Percentiles rank a stretch among this genome's conserved stretches.
These are phyloP conservation scores for Raphanus sativus DNA, from an alignment of 345 rosid genomes.

Conservation along the genomic window DNA sequence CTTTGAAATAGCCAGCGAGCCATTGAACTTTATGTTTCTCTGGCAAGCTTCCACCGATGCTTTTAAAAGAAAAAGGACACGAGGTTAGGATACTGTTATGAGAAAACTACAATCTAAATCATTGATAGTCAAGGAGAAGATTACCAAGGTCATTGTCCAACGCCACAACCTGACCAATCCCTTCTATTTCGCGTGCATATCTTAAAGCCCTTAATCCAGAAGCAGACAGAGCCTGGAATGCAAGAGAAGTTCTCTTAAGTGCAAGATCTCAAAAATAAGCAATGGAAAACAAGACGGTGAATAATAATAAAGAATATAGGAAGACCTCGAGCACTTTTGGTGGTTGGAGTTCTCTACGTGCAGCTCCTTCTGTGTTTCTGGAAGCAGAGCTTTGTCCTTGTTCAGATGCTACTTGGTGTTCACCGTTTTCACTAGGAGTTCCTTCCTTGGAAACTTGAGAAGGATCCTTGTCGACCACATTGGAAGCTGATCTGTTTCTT, in stretches of 20 bases:
- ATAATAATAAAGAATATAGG: conserved; percentile 3
- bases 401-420: conserved; percentile 45
- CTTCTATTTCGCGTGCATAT: conserved; percentile 85
- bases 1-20: conserved; percentile 75
- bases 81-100: no score
- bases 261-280: neutral
- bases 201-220: conserved; percentile 90
- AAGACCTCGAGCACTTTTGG: conserved; percentile 89
- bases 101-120: neutral
- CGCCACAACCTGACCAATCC: conserved; percentile 91
- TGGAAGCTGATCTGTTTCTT: conserved; percentile 48
- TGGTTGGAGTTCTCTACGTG: conserved; percentile 56
- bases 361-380: conserved; percentile 45
- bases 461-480: conserved; percentile 44
- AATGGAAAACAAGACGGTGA: neutral
- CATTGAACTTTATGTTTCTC: conserved; percentile 89
- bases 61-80: conserved; percentile 17
- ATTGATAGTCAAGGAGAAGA: neutral
- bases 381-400: conserved; percentile 28
- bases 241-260: neutral
- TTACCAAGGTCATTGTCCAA: conserved; percentile 71
- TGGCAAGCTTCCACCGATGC: conserved; percentile 89
- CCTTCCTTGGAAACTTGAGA: conserved; percentile 41
- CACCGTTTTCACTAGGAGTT: conserved; percentile 38
- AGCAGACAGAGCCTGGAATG: conserved; percentile 78